Evolutionary conservation across 2,329 filamentous ascomycete species (phyloP).

Genomic region (Leptographium radiaticola): DNA sequence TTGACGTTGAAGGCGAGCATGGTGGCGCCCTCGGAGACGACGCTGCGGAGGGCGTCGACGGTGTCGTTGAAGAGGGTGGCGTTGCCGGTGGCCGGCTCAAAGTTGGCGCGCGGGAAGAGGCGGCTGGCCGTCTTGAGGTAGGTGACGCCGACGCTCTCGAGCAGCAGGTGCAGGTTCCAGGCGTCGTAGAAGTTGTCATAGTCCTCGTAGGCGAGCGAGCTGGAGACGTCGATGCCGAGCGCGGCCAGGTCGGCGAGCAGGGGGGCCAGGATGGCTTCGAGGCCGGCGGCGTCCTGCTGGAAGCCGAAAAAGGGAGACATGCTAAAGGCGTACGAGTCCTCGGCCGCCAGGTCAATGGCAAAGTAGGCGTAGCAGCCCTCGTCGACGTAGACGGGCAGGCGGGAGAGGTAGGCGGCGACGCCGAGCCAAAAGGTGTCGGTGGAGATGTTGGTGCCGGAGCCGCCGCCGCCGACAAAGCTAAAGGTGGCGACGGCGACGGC

Average conservation of each 20-base stretch:
- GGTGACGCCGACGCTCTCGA: constrained; percentile 24
- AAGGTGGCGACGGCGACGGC: constrained; percentile 15
- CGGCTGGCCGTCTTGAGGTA: constrained; percentile 15
- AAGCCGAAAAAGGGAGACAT: constrained; percentile 17
- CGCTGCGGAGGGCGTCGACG: constrained; percentile 20
- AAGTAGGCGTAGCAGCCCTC: constrained; percentile 20
- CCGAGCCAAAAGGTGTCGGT: constrained; percentile 25
- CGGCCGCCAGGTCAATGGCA: constrained; percentile 11
- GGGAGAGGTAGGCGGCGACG: constrained; percentile 16
- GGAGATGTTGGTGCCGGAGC: constrained; percentile 24
- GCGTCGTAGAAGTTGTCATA: constrained; percentile 32
- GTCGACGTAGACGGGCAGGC: constrained; percentile 16
- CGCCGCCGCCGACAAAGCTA: constrained; percentile 6
- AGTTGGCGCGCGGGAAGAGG: constrained; percentile 18
- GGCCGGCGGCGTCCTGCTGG: constrained; percentile 10
- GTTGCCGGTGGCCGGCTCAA: constrained; percentile 17
- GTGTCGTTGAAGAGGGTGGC: constrained; percentile 17
- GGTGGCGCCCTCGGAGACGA: constrained; percentile 26
- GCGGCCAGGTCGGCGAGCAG: constrained; percentile 14
- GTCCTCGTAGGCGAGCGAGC: constrained; percentile 10
- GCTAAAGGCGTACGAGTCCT: constrained; percentile 13
- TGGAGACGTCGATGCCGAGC: constrained; percentile 13
- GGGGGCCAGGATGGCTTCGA: constrained; percentile 13
- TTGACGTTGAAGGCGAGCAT: constrained; percentile 28
- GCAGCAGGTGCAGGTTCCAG: constrained; percentile 20